phyloP scores from a whole-genome alignment of 805 yeast species.

The Yamadazyma sp. region DNA sequence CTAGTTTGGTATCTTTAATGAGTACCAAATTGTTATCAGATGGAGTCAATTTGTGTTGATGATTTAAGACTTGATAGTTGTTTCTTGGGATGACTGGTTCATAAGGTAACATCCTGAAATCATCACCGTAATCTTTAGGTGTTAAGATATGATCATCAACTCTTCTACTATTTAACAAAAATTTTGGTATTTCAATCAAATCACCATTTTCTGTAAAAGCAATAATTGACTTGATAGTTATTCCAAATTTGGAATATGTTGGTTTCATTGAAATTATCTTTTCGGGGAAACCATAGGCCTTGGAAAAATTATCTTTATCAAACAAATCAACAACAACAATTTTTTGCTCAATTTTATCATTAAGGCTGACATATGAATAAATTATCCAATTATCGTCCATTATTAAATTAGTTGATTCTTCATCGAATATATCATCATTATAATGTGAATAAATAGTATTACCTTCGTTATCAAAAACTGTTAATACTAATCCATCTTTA shows the following conservation, averaged over 20 bases:
- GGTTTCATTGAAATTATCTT: slow-evolving; percentile 50
- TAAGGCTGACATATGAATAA: slow-evolving; percentile 55
- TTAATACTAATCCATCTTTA: slow-evolving; percentile 34
- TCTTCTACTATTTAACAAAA: slow-evolving; percentile 64
- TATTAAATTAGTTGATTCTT: slow-evolving; percentile 45
- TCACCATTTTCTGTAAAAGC: slow-evolving; percentile 59
- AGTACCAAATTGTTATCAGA: slow-evolving; percentile 21
- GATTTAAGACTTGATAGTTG: slow-evolving; percentile 31
- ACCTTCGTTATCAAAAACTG: slow-evolving; percentile 72
- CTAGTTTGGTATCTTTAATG: slow-evolving; percentile 57
- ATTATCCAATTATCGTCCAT: slow-evolving; percentile 85
- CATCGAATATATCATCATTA: slow-evolving; percentile 36
- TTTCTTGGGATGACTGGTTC: slow-evolving; percentile 56
- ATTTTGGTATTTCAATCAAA: slow-evolving; percentile 68
- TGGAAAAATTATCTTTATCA: slow-evolving; percentile 27
- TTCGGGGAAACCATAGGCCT: slow-evolving; percentile 64
- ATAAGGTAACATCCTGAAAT: slow-evolving; percentile 60
- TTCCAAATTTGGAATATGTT: slow-evolving; percentile 32
- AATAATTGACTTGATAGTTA: slow-evolving; percentile 52
- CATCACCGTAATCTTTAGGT: slow-evolving; percentile 48
- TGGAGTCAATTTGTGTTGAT: slow-evolving; percentile 29
- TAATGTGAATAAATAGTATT: slow-evolving; percentile 47
- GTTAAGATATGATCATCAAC: slow-evolving; percentile 53
- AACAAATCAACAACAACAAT: slow-evolving; percentile 75
- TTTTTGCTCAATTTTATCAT: slow-evolving; percentile 50